Evolutionary conservation across 2,329 filamentous ascomycete genomes (phyloP).

Genomic region (Hymenoscyphus scutula): DNA sequence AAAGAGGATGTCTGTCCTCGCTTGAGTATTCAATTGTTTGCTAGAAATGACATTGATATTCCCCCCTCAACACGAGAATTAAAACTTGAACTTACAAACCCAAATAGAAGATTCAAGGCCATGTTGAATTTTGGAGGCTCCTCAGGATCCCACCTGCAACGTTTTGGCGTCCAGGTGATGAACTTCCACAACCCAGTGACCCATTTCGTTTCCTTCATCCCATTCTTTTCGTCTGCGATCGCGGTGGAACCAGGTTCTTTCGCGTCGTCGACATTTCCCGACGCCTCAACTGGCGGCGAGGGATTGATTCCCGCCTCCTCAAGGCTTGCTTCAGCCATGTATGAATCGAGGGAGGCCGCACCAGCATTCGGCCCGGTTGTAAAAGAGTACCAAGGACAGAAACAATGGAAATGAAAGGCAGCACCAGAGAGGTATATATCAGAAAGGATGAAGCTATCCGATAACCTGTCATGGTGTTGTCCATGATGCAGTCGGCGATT

Average conservation of each 20-base stretch:
- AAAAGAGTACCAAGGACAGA: not conserved
- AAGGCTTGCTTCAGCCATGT: not conserved
- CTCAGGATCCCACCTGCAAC: conserved; percentile 65
- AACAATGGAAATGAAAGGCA: not conserved
- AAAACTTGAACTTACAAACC: conserved; percentile 36
- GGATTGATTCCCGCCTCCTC: not conserved
- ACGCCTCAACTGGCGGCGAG: not conserved
- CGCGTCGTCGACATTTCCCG: not conserved
- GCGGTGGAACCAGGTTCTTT: conserved; percentile 11
- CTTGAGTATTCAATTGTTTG: not conserved
- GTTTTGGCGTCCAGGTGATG: conserved; percentile 59
- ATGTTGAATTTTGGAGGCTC: conserved; percentile 68
- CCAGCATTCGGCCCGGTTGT: not conserved
- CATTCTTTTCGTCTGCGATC: not conserved
- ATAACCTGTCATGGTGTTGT: not conserved
- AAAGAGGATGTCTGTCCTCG: not conserved
- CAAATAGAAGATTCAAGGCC: conserved; percentile 66
- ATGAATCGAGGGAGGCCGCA: not conserved
- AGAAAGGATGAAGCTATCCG: not conserved
- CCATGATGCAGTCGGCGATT: not conserved
- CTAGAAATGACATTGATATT: not conserved
- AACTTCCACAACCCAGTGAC: conserved; percentile 25
- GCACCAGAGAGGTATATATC: not conserved
- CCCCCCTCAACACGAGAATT: not conserved
- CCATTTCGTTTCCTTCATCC: conserved; percentile 8